A percentile compares a stretch with the other conserved stretches of the same genome.
These are phyloP conservation scores for Stachybotrys chartarum DNA, from an alignment of 2,329 filamentous ascomycete species.

Conservation along the genomic window DNA sequence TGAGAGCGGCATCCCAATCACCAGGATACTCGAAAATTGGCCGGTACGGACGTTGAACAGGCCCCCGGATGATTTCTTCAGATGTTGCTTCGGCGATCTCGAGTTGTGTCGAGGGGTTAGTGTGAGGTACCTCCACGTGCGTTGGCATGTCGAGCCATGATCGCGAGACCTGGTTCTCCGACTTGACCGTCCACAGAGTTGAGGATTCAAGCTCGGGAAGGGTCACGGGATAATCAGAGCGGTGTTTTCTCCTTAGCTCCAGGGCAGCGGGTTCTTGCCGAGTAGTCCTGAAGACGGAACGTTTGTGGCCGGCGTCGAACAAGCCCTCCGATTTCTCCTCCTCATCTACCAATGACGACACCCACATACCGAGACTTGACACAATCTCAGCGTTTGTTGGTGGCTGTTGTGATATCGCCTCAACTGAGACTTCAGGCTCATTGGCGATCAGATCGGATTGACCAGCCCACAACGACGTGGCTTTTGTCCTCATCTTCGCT, in stretches of 20 bases:
- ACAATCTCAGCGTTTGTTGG: too few relatives aligned
- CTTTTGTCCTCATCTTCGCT: neutral
- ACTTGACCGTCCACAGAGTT: slow-evolving; percentile 23
- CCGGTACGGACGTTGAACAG: slow-evolving; percentile 3
- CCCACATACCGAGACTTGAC: too few relatives aligned
- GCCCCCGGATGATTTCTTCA: neutral
- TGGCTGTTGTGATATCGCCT: too few relatives aligned
- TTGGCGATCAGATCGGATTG: too few relatives aligned
- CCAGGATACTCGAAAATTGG: slow-evolving; percentile 3
- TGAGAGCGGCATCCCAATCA: slow-evolving; percentile 8
- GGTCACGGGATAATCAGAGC: slow-evolving; percentile 15
- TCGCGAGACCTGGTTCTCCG: slow-evolving; percentile 7
- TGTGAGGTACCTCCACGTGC: neutral
- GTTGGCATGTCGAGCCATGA: slow-evolving; percentile 11
- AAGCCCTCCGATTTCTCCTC: slow-evolving; percentile 9
- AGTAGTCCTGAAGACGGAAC: slow-evolving; percentile 22
- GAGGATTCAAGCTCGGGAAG: slow-evolving; percentile 23
- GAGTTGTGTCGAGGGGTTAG: neutral
- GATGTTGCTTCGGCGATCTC: neutral
- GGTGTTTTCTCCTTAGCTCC: slow-evolving; percentile 23
- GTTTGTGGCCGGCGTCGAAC: slow-evolving; percentile 10
- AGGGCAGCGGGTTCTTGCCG: slow-evolving; percentile 24
- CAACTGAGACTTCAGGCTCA: too few relatives aligned
- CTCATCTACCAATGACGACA: too few relatives aligned
- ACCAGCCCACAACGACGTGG: neutral